Percentiles rank a stretch among this genome's conserved stretches.
Evolutionary conservation across 2,329 filamentous ascomycete genomes (phyloP).

Genomic region (Aschersonia sp.): DNA sequence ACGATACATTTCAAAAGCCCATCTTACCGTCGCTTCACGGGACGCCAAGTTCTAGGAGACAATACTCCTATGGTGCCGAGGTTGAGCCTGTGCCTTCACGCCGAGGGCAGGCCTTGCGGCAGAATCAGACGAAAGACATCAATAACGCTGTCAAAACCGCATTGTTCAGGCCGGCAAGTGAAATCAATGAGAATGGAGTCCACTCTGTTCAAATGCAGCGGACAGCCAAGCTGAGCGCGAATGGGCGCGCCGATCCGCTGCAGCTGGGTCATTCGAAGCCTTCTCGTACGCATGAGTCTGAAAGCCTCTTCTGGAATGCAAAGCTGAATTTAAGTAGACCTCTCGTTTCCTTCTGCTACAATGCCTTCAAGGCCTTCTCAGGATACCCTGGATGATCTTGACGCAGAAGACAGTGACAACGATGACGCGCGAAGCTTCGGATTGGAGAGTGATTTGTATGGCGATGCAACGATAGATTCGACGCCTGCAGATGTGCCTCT

Average conservation of each 20-base stretch:
- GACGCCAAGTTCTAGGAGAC: slow-evolving; percentile 20
- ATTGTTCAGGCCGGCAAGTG: slow-evolving; percentile 7
- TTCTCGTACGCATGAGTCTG: slow-evolving; percentile 1
- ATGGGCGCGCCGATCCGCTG: slow-evolving; percentile 1
- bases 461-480: slow-evolving; percentile 21
- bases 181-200: slow-evolving; percentile 5
- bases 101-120: slow-evolving; percentile 5
- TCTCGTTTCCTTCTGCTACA: neutral
- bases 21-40: slow-evolving; percentile 13
- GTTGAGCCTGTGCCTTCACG: slow-evolving; percentile 16
- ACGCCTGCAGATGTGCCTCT: slow-evolving; percentile 7
- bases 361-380: neutral
- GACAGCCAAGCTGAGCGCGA: too few species aligned
- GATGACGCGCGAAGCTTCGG: slow-evolving; percentile 20
- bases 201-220: neutral
- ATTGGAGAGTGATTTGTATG: slow-evolving; percentile 20
- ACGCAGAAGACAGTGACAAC: slow-evolving; percentile 10
- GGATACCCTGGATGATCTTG: neutral
- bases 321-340: slow-evolving; percentile 2
- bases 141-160: slow-evolving; percentile 15
- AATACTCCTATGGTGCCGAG: slow-evolving; percentile 23
- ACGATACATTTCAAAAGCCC: slow-evolving; percentile 9
- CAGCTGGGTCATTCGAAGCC: neutral
- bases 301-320: neutral
- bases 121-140: slow-evolving; percentile 10